A percentile compares a stretch with the other conserved stretches of the same genome.
Evolutionary conservation across 164 flowering plant genomes (phyloP).

Genomic region (Stephania cephalantha): DNA sequence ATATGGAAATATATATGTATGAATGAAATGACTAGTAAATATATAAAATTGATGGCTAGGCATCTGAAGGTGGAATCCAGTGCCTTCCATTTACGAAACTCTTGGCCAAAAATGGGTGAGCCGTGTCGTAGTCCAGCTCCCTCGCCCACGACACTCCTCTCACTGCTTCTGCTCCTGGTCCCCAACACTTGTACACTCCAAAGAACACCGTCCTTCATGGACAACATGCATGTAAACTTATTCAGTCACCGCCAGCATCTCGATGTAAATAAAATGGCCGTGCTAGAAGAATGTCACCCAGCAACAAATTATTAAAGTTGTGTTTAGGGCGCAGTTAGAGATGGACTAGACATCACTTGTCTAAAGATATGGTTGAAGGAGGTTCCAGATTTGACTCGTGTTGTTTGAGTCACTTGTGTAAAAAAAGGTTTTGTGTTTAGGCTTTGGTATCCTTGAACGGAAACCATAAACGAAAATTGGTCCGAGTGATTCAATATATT

Average conservation of each 20-base stretch:
- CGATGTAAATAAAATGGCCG: no score
- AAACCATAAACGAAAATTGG: no score
- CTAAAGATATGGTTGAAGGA: no score
- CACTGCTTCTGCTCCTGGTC: constrained; percentile 69
- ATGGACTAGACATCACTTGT: no score
- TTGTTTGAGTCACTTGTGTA: no score
- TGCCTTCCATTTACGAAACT: constrained; percentile 93
- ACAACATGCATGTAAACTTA: not conserved
- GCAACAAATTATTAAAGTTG: no score
- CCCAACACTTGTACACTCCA: constrained; percentile 86
- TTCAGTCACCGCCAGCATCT: not conserved
- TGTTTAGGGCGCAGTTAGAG: no score
- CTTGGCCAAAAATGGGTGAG: constrained; percentile 73
- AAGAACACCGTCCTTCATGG: constrained; percentile 64
- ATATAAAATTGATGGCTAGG: constrained; percentile 10
- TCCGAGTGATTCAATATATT: no score
- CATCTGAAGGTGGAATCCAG: constrained; percentile 79
- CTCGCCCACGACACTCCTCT: constrained; percentile 69
- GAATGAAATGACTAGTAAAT: not conserved
- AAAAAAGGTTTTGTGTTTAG: no score
- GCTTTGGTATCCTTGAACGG: no score
- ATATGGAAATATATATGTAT: not conserved
- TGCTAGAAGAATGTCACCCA: no score
- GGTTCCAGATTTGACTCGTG: no score
- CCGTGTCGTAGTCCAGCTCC: constrained; percentile 63